A percentile compares a stretch with the other conserved stretches of the same genome.
Evolutionary conservation across 139 green algal species (phyloP).

Genomic region (Chloropicon primus): DNA sequence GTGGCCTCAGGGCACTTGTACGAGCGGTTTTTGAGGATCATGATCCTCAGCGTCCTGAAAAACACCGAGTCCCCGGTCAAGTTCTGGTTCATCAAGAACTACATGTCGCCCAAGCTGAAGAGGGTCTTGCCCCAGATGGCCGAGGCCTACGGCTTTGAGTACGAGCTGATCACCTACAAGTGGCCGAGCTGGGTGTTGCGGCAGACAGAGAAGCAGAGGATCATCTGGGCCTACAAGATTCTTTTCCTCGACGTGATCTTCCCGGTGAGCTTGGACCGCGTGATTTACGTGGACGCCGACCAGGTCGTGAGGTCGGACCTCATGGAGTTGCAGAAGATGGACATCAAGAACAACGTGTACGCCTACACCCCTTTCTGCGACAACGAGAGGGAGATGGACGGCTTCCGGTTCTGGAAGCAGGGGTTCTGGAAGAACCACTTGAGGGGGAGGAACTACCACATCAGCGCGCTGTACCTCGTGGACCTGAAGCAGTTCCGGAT

Average conservation of each 20-base stretch:
- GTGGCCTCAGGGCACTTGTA: constrained; percentile 96
- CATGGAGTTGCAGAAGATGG: constrained; percentile 78
- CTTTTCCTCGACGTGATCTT: constrained; percentile 82
- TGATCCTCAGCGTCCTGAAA: constrained; percentile 82
- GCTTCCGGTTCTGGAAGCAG: constrained; percentile 97
- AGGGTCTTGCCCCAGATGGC: constrained; percentile 82
- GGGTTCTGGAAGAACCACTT: constrained; percentile 95
- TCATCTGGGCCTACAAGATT: constrained; percentile 94
- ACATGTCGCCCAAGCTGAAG: constrained; percentile 73
- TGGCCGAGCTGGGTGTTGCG: constrained; percentile 94
- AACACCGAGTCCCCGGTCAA: constrained; percentile 80
- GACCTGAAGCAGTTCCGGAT: constrained; percentile 75
- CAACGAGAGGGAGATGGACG: constrained; percentile 91
- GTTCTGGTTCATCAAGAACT: constrained; percentile 99
- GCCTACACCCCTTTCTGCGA: constrained; percentile 98
- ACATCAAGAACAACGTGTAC: constrained; percentile 76
- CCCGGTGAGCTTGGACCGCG: constrained; percentile 17
- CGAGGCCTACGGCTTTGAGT: constrained; percentile 76
- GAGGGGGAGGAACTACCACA: constrained; percentile 89
- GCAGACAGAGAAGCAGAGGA: constrained; percentile 85
- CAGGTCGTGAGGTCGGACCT: constrained; percentile 89
- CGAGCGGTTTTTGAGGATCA: constrained; percentile 97
- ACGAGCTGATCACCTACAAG: constrained; percentile 95
- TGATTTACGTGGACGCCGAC: constrained; percentile 95
- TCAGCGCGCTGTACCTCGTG: constrained; percentile 87